These are phyloP conservation scores for Tricholoma hemisulphureum DNA, from an alignment of 768 basidiomycete genomes.

Conservation along the genomic window DNA sequence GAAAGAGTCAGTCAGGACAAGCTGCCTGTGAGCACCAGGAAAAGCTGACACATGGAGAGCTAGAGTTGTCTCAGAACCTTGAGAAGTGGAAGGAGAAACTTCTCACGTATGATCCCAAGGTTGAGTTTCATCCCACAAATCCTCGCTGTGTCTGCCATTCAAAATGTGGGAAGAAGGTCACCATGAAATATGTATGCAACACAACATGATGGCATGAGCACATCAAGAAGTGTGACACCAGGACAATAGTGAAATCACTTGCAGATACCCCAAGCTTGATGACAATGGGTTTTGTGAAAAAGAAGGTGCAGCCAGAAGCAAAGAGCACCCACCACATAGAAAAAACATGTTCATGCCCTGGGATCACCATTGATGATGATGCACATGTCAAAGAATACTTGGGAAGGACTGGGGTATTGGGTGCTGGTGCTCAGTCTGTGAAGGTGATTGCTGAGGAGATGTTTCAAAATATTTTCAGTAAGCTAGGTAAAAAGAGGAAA, in stretches of 20 bases:
- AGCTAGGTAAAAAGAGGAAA: not conserved
- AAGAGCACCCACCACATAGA: not conserved
- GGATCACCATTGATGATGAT: not conserved
- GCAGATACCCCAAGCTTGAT: not conserved
- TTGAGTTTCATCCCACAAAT: constrained; percentile 1
- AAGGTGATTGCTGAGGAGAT: not conserved
- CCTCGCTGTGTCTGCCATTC: not conserved
- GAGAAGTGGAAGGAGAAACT: not conserved
- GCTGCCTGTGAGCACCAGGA: not conserved
- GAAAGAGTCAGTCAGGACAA: not conserved
- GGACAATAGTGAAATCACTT: not conserved
- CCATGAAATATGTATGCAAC: not conserved
- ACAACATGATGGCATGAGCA: not conserved
- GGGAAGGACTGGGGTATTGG: not conserved
- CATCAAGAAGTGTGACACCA: not conserved
- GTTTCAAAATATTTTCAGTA: not conserved
- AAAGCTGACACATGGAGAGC: not conserved
- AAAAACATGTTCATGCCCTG: not conserved
- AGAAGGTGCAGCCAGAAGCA: not conserved
- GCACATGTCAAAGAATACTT: not conserved
- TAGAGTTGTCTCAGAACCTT: not conserved
- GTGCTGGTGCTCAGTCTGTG: not conserved
- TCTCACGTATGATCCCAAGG: not conserved
- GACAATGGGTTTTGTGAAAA: not conserved
- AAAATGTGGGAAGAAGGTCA: not conserved